Evolutionary conservation across 495 filamentous ascomycete species (phyloP).

Genomic region (Neurospora terricola): DNA sequence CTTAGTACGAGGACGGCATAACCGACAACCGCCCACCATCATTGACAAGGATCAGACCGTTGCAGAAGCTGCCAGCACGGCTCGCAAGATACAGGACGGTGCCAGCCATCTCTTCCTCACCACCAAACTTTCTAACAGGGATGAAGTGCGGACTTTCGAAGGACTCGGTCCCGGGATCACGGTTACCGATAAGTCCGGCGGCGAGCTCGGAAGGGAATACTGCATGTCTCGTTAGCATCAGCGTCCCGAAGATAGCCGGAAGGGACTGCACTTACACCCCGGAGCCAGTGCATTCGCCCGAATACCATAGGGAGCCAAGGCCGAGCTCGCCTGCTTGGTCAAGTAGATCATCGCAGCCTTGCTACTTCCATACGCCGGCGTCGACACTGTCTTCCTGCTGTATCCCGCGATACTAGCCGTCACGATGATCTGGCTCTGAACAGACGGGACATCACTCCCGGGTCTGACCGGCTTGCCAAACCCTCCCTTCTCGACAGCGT

Average conservation of each 20-base stretch:
- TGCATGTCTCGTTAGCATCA: constrained; percentile 4
- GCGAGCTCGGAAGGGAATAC: constrained; percentile 52
- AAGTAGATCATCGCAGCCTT: constrained; percentile 54
- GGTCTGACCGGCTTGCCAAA: constrained; percentile 16
- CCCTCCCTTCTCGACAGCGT: constrained; percentile 28
- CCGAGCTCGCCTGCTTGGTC: constrained; percentile 49
- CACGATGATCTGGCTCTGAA: constrained; percentile 48
- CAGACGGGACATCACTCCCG: constrained; percentile 23
- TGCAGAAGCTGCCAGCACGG: constrained; percentile 47
- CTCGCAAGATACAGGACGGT: constrained; percentile 45
- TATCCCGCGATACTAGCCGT: constrained; percentile 44
- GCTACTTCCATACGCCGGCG: constrained; percentile 48
- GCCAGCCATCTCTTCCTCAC: constrained; percentile 49
- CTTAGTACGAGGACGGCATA: constrained; percentile 38
- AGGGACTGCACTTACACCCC: constrained; percentile 31
- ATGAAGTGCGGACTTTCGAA: constrained; percentile 27
- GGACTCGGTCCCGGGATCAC: constrained; percentile 33
- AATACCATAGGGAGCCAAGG: constrained; percentile 44
- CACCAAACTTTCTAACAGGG: constrained; percentile 42
- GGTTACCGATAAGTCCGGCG: constrained; percentile 15
- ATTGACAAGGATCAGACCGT: constrained; percentile 43
- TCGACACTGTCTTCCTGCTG: constrained; percentile 25
- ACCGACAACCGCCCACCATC: constrained; percentile 47
- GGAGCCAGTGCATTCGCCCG: constrained; percentile 54
- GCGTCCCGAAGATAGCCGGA: no score